Base-by-base conservation (phyloP, 495 filamentous ascomycete species). In the Pyrenopolyporus hunteri region DNA sequence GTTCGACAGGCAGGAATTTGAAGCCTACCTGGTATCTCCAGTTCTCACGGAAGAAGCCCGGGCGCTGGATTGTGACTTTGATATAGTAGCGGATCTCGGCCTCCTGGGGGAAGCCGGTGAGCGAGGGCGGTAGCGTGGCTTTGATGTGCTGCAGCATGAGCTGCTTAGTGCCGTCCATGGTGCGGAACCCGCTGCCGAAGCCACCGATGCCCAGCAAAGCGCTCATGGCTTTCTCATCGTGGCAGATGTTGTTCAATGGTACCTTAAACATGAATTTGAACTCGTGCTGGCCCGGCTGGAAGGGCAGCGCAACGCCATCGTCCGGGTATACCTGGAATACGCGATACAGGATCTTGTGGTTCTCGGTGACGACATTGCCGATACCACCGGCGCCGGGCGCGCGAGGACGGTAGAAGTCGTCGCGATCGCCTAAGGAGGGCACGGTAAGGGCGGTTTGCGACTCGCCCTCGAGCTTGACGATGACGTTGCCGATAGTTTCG, bases 381-480 rank as follows among this genome's bases (percentile, higher is more conserved):
- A 58, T 74, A 67, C 20, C 49, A 4, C 20, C 35, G 14, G 39
- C 9, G 7, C 33, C 48, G 3, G 61, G 62, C 4, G 33, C 3
- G 10, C 55, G 62, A 49, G 49, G 73, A 10, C 50, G 58, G 25
- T 60, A 44, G 36, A 56, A 49, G 5, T 70, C 59, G 5, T 67
- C 59, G 54, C 51, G 11, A 36, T 47, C 52, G 52, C 20, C 58
- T 45, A 52, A 28, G 19, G 52, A 26, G 13, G 70, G 77, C 2
- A 72, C 51, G 43, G 67, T 77, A 63, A 74, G 77, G 59, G 70
- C 82, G 14, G 91, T 92, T 42, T 82, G 81, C 63, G 88, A 90
- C 72, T 95, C 92, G 49, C 93, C 94, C 71, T 98, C 93, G 29
- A 98, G 82, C 77, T 98, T 98, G 61, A 97, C 93, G 35, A 92